Percentiles rank a stretch among this genome's conserved stretches.
Evolutionary conservation across 495 filamentous ascomycete species (phyloP).

Genomic region (Aspergillus ellipticus): DNA sequence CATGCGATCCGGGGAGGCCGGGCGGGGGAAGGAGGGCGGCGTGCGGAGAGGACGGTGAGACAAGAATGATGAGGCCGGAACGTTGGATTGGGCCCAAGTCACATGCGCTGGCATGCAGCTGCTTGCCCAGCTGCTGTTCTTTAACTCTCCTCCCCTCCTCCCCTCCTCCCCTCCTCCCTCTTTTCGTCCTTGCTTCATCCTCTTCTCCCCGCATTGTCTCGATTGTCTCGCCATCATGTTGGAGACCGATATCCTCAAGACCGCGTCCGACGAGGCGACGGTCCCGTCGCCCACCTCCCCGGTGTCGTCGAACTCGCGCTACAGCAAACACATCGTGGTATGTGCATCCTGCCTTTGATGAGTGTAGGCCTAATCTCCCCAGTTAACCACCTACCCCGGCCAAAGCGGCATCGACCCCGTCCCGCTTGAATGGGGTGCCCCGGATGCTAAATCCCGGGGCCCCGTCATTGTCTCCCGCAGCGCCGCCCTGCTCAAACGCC

Average conservation of each 20-base stretch:
- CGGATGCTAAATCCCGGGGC: constrained; percentile 69
- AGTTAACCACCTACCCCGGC: constrained; percentile 84
- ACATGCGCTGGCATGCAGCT: constrained; percentile 9
- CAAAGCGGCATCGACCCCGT: constrained; percentile 92
- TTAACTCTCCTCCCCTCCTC: constrained; percentile 3
- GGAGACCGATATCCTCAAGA: constrained; percentile 19
- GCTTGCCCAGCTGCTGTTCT: background rate
- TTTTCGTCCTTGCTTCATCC: background rate
- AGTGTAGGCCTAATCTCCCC: background rate
- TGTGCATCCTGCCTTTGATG: background rate
- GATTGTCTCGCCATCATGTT: constrained; percentile 14
- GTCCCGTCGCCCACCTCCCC: constrained; percentile 19
- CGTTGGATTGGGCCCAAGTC: constrained; percentile 6
- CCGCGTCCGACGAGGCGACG: constrained; percentile 19
- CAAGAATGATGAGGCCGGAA: constrained; percentile 7
- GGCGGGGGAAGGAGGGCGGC: constrained; percentile 15
- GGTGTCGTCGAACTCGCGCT: constrained; percentile 14
- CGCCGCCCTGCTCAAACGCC: constrained; percentile 69
- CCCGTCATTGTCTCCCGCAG: constrained; percentile 87
- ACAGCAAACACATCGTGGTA: constrained; percentile 47
- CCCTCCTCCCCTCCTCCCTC: constrained; percentile 5
- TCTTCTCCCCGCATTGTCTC: background rate
- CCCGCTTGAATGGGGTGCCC: constrained; percentile 80
- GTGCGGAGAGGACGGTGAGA: constrained; percentile 18
- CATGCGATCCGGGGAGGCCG: too few relatives aligned